These are phyloP conservation scores for Chloranthus sessilifolius DNA, from an alignment of 164 flowering plant species.

Conservation along the genomic window DNA sequence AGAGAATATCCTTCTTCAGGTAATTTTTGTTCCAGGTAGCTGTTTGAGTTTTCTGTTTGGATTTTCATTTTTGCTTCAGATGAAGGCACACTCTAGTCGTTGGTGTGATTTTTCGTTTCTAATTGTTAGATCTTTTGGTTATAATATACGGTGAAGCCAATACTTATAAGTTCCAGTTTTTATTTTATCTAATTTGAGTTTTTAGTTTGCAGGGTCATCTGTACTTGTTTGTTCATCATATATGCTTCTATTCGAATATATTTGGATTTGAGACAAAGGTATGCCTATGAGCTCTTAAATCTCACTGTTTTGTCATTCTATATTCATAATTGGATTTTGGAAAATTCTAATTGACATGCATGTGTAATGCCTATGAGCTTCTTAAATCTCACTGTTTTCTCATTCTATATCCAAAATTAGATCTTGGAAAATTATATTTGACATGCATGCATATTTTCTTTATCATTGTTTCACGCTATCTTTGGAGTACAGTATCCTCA, in stretches of 20 bases:
- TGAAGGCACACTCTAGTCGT: no score
- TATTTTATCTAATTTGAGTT: neutral
- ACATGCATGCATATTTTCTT: neutral
- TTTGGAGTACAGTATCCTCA: neutral
- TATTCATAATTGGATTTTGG: no score
- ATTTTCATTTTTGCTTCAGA: neutral
- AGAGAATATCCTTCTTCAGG: constrained; percentile 94
- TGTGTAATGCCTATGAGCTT: no score
- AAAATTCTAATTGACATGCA: no score
- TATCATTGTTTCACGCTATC: neutral
- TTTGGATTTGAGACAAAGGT: constrained; percentile 99
- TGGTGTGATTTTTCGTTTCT: no score
- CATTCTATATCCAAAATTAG: no score
- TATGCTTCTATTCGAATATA: constrained; percentile 94
- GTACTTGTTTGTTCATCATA: constrained; percentile 71
- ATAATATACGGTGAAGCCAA: no score
- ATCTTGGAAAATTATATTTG: no score
- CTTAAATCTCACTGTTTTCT: no score
- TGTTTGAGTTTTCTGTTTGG: neutral
- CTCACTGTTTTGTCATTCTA: no score
- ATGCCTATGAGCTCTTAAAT: no score
- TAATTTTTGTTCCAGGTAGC: constrained; percentile 15
- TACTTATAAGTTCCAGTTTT: neutral
- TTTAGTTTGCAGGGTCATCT: constrained; percentile 78
- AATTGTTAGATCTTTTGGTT: no score